phyloP scores from a whole-genome alignment of 2,329 filamentous ascomycete genomes.

The Chalara sp. region DNA sequence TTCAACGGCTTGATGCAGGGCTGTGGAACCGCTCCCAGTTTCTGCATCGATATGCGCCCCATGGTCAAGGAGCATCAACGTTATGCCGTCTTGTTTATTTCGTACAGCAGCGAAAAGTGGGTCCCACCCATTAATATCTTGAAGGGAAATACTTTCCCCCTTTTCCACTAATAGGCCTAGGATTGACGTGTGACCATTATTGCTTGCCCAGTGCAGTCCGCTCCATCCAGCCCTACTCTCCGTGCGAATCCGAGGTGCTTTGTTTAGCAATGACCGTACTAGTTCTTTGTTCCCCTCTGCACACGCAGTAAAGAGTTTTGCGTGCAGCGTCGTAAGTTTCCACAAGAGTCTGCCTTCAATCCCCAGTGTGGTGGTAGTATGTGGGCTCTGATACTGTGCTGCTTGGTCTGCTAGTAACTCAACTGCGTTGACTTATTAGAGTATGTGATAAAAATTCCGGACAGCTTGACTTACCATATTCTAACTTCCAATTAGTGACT shows the following conservation, averaged over 20 bases:
- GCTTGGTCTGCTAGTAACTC: conserved; percentile 6
- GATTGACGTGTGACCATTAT: conserved; percentile 3
- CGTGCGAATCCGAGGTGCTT: not conserved
- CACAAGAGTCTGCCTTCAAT: conserved; percentile 7
- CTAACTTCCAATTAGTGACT: conserved; percentile 6
- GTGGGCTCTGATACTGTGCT: conserved; percentile 4
- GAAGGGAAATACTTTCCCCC: conserved; percentile 1
- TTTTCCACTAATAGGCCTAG: not conserved
- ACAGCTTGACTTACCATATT: conserved; percentile 5
- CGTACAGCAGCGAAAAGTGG: conserved; percentile 3
- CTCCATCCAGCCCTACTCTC: conserved; percentile 4
- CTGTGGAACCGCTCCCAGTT: conserved; percentile 3
- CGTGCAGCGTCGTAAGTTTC: conserved; percentile 7
- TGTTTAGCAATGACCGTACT: conserved; percentile 4
- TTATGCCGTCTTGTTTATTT: conserved; percentile 2
- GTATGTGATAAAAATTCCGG: not conserved
- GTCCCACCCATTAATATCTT: conserved; percentile 7
- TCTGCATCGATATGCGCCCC: conserved; percentile 7
- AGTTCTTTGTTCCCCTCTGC: conserved; percentile 5
- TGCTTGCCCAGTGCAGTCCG: conserved; percentile 6
- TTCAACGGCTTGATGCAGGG: conserved; percentile 6
- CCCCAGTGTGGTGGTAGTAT: conserved; percentile 1
- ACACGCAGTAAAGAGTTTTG: conserved; percentile 8
- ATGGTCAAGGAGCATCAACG: not conserved
- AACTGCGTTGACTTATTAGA: conserved; percentile 1